These are phyloP conservation scores for Bolboschoenoplectus hybrid DNA, from an alignment of 202 grass and related monocot species.

Conservation along the genomic window DNA sequence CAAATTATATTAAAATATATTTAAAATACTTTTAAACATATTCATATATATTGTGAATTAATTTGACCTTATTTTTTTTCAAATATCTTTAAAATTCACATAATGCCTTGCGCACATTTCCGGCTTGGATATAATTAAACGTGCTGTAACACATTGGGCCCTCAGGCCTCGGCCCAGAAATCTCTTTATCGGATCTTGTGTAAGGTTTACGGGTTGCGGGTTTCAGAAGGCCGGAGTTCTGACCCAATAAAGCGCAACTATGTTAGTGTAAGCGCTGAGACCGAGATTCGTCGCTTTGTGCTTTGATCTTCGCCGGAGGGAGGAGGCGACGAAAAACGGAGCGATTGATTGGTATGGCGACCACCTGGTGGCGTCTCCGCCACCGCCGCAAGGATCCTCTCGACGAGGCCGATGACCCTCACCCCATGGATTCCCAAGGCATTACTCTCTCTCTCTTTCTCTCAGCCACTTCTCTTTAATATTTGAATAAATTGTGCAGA, in stretches of 20 bases:
- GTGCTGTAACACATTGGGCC: not conserved
- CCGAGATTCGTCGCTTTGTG: not conserved
- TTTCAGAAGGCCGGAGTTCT: not conserved
- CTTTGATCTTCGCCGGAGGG: slow-evolving; percentile 20
- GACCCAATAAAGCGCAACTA: not conserved
- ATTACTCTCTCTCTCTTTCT: slow-evolving; percentile 8
- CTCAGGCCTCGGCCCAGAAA: not conserved
- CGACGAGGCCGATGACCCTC: slow-evolving; percentile 47
- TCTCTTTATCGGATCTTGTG: not conserved
- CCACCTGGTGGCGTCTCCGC: slow-evolving; percentile 70
- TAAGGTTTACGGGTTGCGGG: not conserved
- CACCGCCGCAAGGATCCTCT: slow-evolving; percentile 37
- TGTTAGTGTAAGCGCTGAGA: not conserved
- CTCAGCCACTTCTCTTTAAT: not conserved
- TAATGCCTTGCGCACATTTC: no score
- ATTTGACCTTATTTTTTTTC: no score
- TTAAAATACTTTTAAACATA: no score
- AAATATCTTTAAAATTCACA: no score
- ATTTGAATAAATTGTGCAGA: not conserved
- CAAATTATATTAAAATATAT: no score
- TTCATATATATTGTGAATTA: no score
- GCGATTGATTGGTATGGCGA: slow-evolving; percentile 47
- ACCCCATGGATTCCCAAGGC: slow-evolving; percentile 86
- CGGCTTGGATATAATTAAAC: not conserved
- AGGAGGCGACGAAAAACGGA: not conserved